Conservation (phyloP, 2,329 filamentous ascomycete genomes). For the Phaeosphaeriaceae sp. region DNA sequence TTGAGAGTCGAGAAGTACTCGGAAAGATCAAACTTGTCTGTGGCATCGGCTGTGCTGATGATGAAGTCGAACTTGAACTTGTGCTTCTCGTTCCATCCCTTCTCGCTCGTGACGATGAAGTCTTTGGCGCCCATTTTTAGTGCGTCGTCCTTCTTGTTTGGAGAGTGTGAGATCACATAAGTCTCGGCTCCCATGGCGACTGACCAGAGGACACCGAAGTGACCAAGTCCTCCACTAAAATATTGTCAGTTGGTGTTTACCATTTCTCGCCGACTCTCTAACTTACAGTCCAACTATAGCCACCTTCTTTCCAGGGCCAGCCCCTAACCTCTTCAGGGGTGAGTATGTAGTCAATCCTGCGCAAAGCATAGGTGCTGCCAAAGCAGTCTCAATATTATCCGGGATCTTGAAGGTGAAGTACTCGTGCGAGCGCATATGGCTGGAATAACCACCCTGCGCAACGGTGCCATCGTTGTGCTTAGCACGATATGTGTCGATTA, state of each 20-base stretch:
- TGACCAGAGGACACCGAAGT: conserved; percentile 58
- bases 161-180: conserved; percentile 66
- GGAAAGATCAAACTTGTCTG: conserved; percentile 70
- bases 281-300: conserved; percentile 71
- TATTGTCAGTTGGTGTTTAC: conserved; percentile 12
- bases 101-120: conserved; percentile 64
- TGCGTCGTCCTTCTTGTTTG: conserved; percentile 66
- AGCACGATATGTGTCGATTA: conserved; percentile 58
- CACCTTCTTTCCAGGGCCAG: conserved; percentile 79
- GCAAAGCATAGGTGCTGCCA: conserved; percentile 82
- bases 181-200: conserved; percentile 65
- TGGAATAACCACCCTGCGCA: conserved; percentile 70
- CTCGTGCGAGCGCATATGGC: conserved; percentile 75
- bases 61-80: conserved; percentile 74
- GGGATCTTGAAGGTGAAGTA: conserved; percentile 80
- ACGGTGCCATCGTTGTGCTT: conserved; percentile 65
- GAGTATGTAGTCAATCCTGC: conserved; percentile 82
- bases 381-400: conserved; percentile 64
- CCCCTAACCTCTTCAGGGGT: conserved; percentile 76
- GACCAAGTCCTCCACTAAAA: conserved; percentile 55
- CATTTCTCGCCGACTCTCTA: conserved; percentile 3
- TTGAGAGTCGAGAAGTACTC: conserved; percentile 81
- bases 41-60: conserved; percentile 74
- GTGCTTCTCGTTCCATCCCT: conserved; percentile 64
- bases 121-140: conserved; percentile 65